Percentiles rank a stretch among this genome's conserved stretches.
phyloP scores from a whole-genome alignment of 2,329 filamentous ascomycete genomes.

The Gremmenia infestans region DNA sequence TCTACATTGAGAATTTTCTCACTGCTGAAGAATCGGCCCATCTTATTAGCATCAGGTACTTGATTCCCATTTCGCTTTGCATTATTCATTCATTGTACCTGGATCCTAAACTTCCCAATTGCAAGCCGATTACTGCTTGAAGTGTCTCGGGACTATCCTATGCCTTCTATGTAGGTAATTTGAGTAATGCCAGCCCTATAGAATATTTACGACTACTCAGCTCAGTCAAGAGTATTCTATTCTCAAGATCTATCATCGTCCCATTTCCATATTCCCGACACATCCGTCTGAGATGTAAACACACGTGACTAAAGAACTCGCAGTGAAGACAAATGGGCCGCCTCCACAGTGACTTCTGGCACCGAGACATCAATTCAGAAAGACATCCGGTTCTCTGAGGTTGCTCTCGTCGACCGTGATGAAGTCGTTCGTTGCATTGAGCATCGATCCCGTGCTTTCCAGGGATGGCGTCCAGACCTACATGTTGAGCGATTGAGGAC shows the following conservation, averaged over 20 bases:
- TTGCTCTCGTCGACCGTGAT: conserved; percentile 42
- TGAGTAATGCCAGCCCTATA: too few relatives aligned
- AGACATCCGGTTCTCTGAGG: conserved; percentile 47
- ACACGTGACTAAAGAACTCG: not conserved
- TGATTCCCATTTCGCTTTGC: not conserved
- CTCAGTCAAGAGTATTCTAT: too few relatives aligned
- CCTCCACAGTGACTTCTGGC: conserved; percentile 50
- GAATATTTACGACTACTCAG: too few relatives aligned
- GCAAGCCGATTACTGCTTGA: too few relatives aligned
- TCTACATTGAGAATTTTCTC: conserved; percentile 55
- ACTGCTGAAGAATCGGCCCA: conserved; percentile 43
- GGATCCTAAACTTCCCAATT: too few relatives aligned
- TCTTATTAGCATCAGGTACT: conserved; percentile 48
- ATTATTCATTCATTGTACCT: not conserved
- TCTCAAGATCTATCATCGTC: too few relatives aligned
- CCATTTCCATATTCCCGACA: too few relatives aligned
- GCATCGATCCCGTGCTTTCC: conserved; percentile 50
- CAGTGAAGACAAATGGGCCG: conserved; percentile 44
- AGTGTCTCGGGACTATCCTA: too few relatives aligned
- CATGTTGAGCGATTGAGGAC: conserved; percentile 58
- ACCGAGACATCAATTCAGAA: conserved; percentile 42
- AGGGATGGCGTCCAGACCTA: conserved; percentile 53
- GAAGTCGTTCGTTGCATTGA: conserved; percentile 53
- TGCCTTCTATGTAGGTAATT: too few relatives aligned
- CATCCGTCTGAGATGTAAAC: too few relatives aligned